Base-by-base conservation (phyloP, 2,329 filamentous ascomycete genomes). In the Lecanicillium sp. region DNA sequence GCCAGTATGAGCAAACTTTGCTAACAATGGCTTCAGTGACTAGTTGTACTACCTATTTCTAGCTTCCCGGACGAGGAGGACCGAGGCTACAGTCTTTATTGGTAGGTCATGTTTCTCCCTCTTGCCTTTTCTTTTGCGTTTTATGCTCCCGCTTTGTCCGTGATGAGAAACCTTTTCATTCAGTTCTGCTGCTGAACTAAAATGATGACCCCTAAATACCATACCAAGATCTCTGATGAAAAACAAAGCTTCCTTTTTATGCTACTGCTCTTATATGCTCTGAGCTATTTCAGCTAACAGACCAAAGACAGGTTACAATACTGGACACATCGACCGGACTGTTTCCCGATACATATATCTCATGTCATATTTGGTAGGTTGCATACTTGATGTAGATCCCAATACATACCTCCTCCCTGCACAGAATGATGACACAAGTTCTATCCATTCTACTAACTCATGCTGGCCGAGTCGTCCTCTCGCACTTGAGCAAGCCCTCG, bases 141-240 rank as follows among this genome's bases (percentile, higher is more conserved):
- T 20, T 11, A 11, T 9, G 17, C 11, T 7, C 27, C 30, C 35
- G 9, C 22, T 19, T 19, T 35, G 62, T 70, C 58, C 55, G 69
- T 82, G 79, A 84, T 83, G 79, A 83, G 66, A 78, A 67, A 64
- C 51, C 47, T 61, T 65, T 66, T 68, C 60, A 68, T 72, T 72
- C 79, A 84, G 79, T 84, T 84, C 79, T 84, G 79, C 79, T 84
- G 74, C 79, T 83, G 79, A 84, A 76, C 52, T 55, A 59, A 50
- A 61, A 65, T 82, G 78, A 80, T 73, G 79, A 81, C 59, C 75
- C 61, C 68, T 59, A 66, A 66, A 70, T 80, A 64, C 77, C 77
- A 81, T 69, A 80, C 61, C 68, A 73, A 68, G 63, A 64, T 69
- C 68, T 79, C 72, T 77, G 70, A 77, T 60, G 47, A 39, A 29